These are phyloP conservation scores for Plasmodium gonderi DNA, from an alignment of 169 alveolate genomes.

Conservation along the genomic window DNA sequence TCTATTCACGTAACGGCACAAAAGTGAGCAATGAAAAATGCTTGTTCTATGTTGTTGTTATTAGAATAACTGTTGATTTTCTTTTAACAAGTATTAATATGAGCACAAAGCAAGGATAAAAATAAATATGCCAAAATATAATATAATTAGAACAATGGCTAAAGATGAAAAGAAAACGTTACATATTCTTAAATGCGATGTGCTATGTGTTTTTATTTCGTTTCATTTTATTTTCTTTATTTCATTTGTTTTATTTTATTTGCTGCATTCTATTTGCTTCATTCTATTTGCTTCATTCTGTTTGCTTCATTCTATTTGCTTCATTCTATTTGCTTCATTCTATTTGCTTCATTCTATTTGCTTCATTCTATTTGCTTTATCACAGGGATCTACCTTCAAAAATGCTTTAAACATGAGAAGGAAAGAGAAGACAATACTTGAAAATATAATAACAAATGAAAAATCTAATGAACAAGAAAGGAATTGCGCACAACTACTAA, in stretches of 20 bases:
- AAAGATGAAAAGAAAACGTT: not conserved
- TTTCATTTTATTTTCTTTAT: not conserved
- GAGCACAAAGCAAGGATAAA: not conserved
- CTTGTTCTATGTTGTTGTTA: no score
- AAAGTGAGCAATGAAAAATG: no score
- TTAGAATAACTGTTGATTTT: not conserved
- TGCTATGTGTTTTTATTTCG: not conserved
- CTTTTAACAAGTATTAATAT: not conserved
- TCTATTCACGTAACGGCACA: no score
- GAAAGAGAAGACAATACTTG: constrained; percentile 57
- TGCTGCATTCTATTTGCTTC: no score
- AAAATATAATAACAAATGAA: constrained; percentile 50
- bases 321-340: not conserved
- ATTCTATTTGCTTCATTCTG: no score
- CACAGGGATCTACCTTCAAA: constrained; percentile 62
- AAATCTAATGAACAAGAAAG: constrained; percentile 19
- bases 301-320: not conserved
- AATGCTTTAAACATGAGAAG: constrained; percentile 74
- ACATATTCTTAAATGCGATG: not conserved
- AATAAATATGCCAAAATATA: not conserved
- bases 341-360: not conserved
- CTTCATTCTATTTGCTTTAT: not conserved
- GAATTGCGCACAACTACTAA: constrained; percentile 57
- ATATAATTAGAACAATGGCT: not conserved
- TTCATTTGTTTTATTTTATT: no score